Percentiles rank a stretch among this genome's conserved stretches.
Conservation (phyloP, 192 early-diverging fungal genomes). For the Lobosporangium transversale region DNA sequence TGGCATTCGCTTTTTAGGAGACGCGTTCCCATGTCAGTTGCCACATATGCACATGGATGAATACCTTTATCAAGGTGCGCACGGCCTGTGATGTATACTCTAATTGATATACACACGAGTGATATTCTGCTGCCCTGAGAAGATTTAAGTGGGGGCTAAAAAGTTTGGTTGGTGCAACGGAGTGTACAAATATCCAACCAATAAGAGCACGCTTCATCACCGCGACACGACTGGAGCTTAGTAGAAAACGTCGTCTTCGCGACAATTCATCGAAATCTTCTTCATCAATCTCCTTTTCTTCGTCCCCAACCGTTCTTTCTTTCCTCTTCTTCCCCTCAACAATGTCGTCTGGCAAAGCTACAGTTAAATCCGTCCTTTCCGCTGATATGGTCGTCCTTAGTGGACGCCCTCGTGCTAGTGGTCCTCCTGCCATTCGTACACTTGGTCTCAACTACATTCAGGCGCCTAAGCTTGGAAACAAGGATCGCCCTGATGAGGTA, state of each 20-base stretch:
- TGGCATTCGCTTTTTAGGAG: background rate
- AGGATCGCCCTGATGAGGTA: constrained; percentile 89
- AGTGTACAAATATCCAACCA: constrained; percentile 22
- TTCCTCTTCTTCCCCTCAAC: background rate
- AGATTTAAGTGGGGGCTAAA: no score
- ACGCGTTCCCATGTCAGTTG: no score
- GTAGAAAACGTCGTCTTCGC: no score
- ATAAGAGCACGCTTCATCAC: constrained; percentile 51
- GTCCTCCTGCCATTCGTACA: constrained; percentile 88
- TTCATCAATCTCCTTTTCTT: constrained; percentile 6
- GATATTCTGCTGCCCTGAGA: no score
- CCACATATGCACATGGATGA: no score
- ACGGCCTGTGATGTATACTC: background rate
- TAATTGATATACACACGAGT: background rate
- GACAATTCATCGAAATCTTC: no score
- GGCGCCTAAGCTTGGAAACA: constrained; percentile 88
- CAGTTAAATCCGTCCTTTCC: constrained; percentile 90
- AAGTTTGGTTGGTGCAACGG: no score
- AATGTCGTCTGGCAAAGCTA: constrained; percentile 68
- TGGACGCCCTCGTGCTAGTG: constrained; percentile 77
- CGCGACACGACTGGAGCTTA: background rate
- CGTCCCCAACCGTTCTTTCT: constrained; percentile 6
- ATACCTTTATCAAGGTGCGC: no score
- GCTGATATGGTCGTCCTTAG: constrained; percentile 93
- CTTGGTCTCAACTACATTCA: constrained; percentile 83